Evolutionary conservation across 768 basidiomycete species (phyloP).

Genomic region (Tephrocybe sp.): DNA sequence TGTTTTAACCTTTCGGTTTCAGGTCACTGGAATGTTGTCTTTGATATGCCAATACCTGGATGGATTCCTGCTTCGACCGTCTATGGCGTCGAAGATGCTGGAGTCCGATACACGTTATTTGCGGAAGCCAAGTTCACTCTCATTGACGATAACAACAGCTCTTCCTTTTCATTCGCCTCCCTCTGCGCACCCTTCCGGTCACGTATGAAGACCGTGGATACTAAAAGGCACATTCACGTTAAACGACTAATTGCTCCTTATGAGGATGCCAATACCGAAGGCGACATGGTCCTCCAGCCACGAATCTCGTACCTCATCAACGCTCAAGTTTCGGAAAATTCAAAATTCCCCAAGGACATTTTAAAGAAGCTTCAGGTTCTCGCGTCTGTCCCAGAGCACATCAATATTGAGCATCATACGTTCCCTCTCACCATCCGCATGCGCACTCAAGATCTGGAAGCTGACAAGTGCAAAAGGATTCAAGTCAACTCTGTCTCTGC

Average conservation of each 20-base stretch:
- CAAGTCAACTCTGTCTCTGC: constrained; percentile 54
- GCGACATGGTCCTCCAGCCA: constrained; percentile 25
- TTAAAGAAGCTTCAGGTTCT: constrained; percentile 64
- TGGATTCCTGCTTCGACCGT: constrained; percentile 73
- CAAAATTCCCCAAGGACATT: constrained; percentile 47
- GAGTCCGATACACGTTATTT: constrained; percentile 64
- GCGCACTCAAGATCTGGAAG: constrained; percentile 50
- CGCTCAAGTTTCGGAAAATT: constrained; percentile 24
- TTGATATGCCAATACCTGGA: constrained; percentile 83
- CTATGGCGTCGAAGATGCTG: constrained; percentile 50
- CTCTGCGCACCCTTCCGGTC: constrained; percentile 58
- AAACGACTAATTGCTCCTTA: constrained; percentile 52
- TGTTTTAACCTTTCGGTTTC: background rate
- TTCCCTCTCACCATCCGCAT: constrained; percentile 61
- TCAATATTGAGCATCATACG: constrained; percentile 41
- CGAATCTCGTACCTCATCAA: constrained; percentile 44
- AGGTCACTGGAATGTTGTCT: constrained; percentile 71
- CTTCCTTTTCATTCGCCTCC: constrained; percentile 44
- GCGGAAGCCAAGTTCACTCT: constrained; percentile 61
- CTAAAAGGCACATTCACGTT: constrained; percentile 43
- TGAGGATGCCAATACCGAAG: constrained; percentile 22
- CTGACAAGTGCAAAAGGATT: constrained; percentile 50
- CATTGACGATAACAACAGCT: constrained; percentile 36
- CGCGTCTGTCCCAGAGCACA: constrained; percentile 56
- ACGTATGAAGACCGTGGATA: constrained; percentile 38